Base-by-base conservation (phyloP, 345 rosid genomes). In the Excoecaria agallocha region DNA sequence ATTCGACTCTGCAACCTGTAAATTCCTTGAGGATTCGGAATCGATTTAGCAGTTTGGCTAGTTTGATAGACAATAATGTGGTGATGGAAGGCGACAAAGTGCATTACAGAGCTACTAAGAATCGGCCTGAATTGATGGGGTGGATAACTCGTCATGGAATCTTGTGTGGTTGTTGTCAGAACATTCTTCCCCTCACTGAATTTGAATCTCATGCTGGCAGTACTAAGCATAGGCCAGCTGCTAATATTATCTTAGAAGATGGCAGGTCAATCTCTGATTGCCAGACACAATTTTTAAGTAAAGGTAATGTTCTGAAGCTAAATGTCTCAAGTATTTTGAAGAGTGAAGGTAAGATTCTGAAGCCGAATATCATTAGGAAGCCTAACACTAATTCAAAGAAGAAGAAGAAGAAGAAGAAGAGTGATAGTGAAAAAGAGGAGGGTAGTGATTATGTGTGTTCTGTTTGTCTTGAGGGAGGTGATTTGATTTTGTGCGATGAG, bases 1-100 rank as follows among this genome's bases (percentile, higher is more conserved):
- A 30, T 30, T 30, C 30, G 2, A 30, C 30, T 30, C 30, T 30
- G 30, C 30, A 30, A 30, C 30, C 1, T 30, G 30, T 2, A 30
- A 30, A 30, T 30, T 30, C 30, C 30, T 30, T 30, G 30, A 30
- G 2, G 30, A 30, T 30, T 30, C 30, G 30, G 30, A 30, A 30
- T 30, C 30, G 30, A 30, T 30, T 30, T 30, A 30, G 30, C 2
- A 17, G 76, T 37, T 74, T 89, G n/a, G 79, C 86, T 20, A 79
- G 79, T 82, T 68, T 86, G 78, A 84, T 87, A 8, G 87, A 86
- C 46, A 83, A 81, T 59, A 76, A 78, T 35, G 75, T 46, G 13
- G 68, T 87, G 9, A 30, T 25, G 8, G 73, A 49, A 19, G 63
- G 77, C 16, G 64, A 30, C 3, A 60, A 52, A 50, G 81, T 73